These are phyloP conservation scores for Cystobasidiaceae sp. DNA, from an alignment of 1,284 basidiomycete genomes.

Conservation along the genomic window DNA sequence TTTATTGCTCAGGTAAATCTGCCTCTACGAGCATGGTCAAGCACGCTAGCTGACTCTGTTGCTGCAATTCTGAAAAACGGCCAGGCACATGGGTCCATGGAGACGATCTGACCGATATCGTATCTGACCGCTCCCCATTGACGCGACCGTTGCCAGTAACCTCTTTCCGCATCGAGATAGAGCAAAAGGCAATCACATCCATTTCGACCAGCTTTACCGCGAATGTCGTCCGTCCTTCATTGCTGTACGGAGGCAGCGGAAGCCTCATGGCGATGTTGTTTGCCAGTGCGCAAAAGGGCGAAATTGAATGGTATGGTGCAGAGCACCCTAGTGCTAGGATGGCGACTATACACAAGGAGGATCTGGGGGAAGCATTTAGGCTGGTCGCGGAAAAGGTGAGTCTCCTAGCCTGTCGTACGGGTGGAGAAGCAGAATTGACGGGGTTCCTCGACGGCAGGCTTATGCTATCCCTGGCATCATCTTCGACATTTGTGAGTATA, in stretches of 20 bases:
- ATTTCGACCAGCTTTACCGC: constrained; percentile 48
- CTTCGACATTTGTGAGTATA: constrained; percentile 48
- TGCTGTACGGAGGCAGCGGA: constrained; percentile 54
- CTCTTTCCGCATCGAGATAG: constrained; percentile 42
- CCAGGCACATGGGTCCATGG: constrained; percentile 53
- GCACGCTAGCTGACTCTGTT: no score
- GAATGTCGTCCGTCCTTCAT: constrained; percentile 54
- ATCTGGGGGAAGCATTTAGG: constrained; percentile 54
- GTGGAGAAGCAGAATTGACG: neutral
- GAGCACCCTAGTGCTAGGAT: constrained; percentile 51
- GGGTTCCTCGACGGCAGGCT: neutral
- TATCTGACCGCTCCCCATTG: constrained; percentile 25
- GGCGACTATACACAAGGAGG: constrained; percentile 54
- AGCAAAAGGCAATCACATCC: constrained; percentile 38
- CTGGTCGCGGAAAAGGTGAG: constrained; percentile 50
- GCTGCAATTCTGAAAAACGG: constrained; percentile 40
- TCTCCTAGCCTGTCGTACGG: neutral
- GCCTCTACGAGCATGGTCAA: no score
- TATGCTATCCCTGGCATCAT: constrained; percentile 49
- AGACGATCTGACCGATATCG: constrained; percentile 41
- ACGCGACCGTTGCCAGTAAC: constrained; percentile 31
- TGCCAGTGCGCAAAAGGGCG: constrained; percentile 46
- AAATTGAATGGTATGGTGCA: constrained; percentile 50
- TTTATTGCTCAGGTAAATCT: constrained; percentile 49
- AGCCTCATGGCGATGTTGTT: constrained; percentile 50